Evolutionary conservation across 2,329 filamentous ascomycete genomes (phyloP), one percentile per base, ranked within the genome.

Genomic region (Diplocarpon mali): DNA sequence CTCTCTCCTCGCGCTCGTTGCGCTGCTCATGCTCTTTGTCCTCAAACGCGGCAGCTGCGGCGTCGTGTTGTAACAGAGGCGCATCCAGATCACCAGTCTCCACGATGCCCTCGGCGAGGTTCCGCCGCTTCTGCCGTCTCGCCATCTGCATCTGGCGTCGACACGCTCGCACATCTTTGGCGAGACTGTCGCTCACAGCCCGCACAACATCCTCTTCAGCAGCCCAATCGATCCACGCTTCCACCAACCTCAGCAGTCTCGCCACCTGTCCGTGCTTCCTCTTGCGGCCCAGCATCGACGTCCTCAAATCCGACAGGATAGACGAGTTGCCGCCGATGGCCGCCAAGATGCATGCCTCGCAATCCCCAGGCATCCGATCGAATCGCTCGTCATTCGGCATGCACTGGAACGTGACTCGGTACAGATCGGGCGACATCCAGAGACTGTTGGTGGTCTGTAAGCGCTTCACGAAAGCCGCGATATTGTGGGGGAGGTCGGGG

Each of bases 271-370:
- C 32, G 2, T 41, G n/a, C 15, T 44, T 55, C 42, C 43, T 55
- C 38, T 47, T 52, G 30, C 72, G 64, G 28, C 66, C 65, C 9
- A 67, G 27, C 44, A 75, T 53, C 32, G 63, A 60, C 2, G 69
- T 67, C 20, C 67, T 59, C 28, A 78, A 53, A 50, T 73, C 70
- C 3, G 62, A 55, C 2, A 78, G 57, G 2, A 67, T 52, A 11
- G 62, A 55, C 3, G 54, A 57, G 27, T 65, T 63, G 0, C 67
- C 68, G 2, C 73, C 73, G 0, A 78, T 55, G 2, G 64, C 62
- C 1, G 70, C 65, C 10, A 78, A 57, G 24, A 74, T 68, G 49
- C 75, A 78, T 1, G 72, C 73, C 52, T 75, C 69, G 50, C 75
- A 78, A 10, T 63, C 60, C 3, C 57, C 62, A 20, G 50, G 45